Percentiles rank a stretch among this genome's conserved stretches.
Evolutionary conservation across 2,329 filamentous ascomycete genomes (phyloP).

Genomic region (Arachnomyces sp.): DNA sequence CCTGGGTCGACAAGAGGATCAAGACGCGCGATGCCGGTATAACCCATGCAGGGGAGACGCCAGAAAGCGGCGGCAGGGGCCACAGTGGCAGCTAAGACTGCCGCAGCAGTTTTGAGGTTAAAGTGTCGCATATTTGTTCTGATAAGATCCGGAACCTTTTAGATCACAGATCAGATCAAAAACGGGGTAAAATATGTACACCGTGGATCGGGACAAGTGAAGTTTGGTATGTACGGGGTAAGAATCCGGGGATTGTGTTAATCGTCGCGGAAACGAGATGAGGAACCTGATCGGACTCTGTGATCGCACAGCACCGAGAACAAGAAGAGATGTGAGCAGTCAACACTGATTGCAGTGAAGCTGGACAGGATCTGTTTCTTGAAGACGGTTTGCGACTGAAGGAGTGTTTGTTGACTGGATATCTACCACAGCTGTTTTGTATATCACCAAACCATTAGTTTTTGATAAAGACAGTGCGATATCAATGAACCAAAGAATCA

Average conservation of each 20-base stretch:
- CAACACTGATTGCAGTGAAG: no score
- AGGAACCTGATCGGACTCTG: no score
- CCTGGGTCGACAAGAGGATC: conserved; percentile 68
- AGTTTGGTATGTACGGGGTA: neutral
- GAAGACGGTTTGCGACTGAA: no score
- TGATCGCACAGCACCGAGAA: no score
- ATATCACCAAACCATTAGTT: no score
- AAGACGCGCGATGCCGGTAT: conserved; percentile 61
- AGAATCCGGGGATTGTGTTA: neutral
- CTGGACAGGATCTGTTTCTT: no score
- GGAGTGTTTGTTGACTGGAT: no score
- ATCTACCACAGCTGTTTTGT: no score
- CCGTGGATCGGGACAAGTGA: neutral
- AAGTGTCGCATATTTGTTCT: neutral
- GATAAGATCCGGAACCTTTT: neutral
- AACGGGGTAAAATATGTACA: neutral
- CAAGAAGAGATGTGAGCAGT: no score
- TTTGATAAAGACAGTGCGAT: no score
- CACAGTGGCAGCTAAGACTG: conserved; percentile 26
- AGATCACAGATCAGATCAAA: neutral
- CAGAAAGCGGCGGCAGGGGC: conserved; percentile 61
- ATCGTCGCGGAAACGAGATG: neutral
- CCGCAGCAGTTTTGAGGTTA: neutral
- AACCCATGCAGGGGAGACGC: conserved; percentile 77
- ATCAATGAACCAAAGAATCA: no score